A percentile compares a stretch with the other conserved stretches of the same genome.
Evolutionary conservation across 805 yeast species (phyloP).

Genomic region (Hyphopichia homilentoma): DNA sequence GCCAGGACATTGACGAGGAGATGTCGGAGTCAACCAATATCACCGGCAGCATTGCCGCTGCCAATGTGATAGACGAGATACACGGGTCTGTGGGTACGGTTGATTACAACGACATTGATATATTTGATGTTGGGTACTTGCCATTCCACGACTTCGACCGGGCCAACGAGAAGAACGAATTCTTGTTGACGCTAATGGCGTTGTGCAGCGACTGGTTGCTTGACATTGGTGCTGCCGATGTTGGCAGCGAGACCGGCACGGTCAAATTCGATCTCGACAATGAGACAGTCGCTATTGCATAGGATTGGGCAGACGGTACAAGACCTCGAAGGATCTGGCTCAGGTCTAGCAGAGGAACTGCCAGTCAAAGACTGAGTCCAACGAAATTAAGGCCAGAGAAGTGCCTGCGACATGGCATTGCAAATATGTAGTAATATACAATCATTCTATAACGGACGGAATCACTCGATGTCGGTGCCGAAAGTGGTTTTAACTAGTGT

Average conservation of each 20-base stretch:
- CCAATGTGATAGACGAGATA: conserved; percentile 1
- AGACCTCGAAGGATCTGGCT: neutral
- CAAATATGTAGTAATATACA: no score
- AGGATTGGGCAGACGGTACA: neutral
- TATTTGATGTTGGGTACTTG: conserved; percentile 20
- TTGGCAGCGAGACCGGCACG: conserved; percentile 4
- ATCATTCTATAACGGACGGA: no score
- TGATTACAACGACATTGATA: conserved; percentile 6
- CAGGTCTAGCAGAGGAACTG: neutral
- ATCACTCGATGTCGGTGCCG: conserved; percentile 4
- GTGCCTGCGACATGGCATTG: no score
- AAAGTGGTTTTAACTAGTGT: conserved; percentile 20
- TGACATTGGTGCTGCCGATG: neutral
- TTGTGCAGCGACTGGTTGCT: conserved; percentile 23
- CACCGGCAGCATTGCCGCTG: conserved; percentile 1
- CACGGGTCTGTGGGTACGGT: conserved; percentile 4
- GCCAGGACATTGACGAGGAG: conserved; percentile 3
- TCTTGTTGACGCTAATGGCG: conserved; percentile 20
- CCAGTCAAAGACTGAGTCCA: no score
- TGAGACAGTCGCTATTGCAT: conserved; percentile 11
- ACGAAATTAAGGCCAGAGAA: no score
- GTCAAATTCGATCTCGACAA: conserved; percentile 25
- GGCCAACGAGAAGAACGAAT: conserved; percentile 27
- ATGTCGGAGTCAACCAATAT: conserved; percentile 1
- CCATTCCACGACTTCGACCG: conserved; percentile 33